phyloP scores from a whole-genome alignment of 2,329 filamentous ascomycete genomes.

The Keithomyces neogunnii region DNA sequence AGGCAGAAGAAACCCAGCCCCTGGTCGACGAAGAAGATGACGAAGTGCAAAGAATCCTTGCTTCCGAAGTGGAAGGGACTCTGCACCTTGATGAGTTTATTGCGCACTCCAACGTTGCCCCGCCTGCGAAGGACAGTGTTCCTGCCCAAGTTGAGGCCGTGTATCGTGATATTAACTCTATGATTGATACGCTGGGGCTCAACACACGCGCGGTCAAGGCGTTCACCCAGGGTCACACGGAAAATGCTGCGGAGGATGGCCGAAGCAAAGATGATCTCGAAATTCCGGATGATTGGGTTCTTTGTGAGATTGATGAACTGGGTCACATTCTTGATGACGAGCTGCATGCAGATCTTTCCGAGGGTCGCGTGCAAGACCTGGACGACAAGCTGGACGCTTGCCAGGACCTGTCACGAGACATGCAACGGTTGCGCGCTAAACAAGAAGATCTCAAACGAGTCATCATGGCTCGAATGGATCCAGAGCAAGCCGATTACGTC shows the following conservation, averaged over 20 bases:
- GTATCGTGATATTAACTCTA: constrained; percentile 79
- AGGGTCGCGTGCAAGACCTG: constrained; percentile 60
- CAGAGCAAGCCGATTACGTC: constrained; percentile 54
- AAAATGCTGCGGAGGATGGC: constrained; percentile 41
- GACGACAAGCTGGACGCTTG: constrained; percentile 61
- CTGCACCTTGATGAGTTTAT: constrained; percentile 60
- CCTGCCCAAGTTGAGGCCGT: constrained; percentile 56
- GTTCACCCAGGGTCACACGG: constrained; percentile 60
- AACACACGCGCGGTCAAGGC: constrained; percentile 62
- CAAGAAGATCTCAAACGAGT: constrained; percentile 71
- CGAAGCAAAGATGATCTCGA: constrained; percentile 62
- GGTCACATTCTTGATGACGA: constrained; percentile 54
- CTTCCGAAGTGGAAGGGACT: constrained; percentile 52
- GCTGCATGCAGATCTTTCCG: constrained; percentile 55
- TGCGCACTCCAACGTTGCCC: constrained; percentile 46
- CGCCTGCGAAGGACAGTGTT: constrained; percentile 46
- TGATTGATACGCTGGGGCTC: constrained; percentile 87
- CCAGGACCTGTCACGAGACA: constrained; percentile 59
- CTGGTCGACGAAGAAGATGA: constrained; percentile 64
- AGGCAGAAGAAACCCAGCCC: constrained; percentile 47
- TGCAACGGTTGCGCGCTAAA: constrained; percentile 63
- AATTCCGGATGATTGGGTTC: constrained; percentile 57
- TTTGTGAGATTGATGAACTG: constrained; percentile 69
- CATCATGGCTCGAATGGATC: constrained; percentile 61
- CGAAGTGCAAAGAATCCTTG: constrained; percentile 54